Evolutionary conservation across 768 basidiomycete species (phyloP).

Genomic region (Coprinellus micaceus): DNA sequence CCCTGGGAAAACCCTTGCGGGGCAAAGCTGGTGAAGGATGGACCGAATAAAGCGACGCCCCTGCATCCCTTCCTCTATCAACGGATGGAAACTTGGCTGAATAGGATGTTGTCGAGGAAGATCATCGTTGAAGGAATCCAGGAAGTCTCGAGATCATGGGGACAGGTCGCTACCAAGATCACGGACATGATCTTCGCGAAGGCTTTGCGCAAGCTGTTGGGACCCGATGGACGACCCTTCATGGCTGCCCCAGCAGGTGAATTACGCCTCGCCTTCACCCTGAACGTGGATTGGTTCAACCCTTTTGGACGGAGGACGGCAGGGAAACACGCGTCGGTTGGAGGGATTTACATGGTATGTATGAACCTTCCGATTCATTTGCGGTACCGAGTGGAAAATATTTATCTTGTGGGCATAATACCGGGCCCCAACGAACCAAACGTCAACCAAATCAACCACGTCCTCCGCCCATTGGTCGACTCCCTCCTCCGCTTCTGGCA

Average conservation of each 20-base stretch:
- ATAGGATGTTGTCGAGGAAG: slow-evolving; percentile 20
- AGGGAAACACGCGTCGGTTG: slow-evolving; percentile 18
- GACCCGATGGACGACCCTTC: slow-evolving; percentile 13
- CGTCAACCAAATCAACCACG: slow-evolving; percentile 28
- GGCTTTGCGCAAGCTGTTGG: background rate
- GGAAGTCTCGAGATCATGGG: background rate
- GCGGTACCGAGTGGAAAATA: slow-evolving; percentile 16
- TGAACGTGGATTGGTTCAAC: slow-evolving; percentile 30
- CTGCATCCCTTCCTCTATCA: background rate
- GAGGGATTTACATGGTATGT: slow-evolving; percentile 26
- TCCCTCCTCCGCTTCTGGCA: slow-evolving; percentile 27
- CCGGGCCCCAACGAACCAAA: slow-evolving; percentile 21
- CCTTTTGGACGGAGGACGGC: slow-evolving; percentile 23
- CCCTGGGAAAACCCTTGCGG: background rate
- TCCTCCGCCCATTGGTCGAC: slow-evolving; percentile 30
- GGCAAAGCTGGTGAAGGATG: background rate
- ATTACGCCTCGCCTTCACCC: slow-evolving; percentile 20
- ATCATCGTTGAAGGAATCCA: slow-evolving; percentile 18
- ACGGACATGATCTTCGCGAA: slow-evolving; percentile 2
- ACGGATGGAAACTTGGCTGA: slow-evolving; percentile 11
- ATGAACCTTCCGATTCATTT: slow-evolving; percentile 28
- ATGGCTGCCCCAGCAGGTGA: slow-evolving; percentile 10
- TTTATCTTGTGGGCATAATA: slow-evolving; percentile 22
- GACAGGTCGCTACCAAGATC: background rate
- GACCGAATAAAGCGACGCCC: background rate